Evolutionary conservation across 2,329 filamentous ascomycete genomes (phyloP), one percentile per base, ranked within the genome.

Genomic region (Apiospora kogelbergensis): DNA sequence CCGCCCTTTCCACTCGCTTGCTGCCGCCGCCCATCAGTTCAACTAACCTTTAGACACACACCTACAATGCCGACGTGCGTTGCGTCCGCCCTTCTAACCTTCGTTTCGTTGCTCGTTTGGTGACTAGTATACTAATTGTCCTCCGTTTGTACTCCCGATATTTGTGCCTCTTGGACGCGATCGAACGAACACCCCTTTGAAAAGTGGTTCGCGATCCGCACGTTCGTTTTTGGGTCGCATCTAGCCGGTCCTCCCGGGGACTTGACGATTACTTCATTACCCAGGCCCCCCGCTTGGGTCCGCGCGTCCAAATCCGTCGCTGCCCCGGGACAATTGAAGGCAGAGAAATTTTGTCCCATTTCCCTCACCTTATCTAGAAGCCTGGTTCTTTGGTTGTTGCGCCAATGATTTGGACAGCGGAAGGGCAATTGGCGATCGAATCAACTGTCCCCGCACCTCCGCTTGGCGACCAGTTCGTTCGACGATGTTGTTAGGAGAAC

Each of bases 161-260:
- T 15, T 15, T 33, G 17, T n/a, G 33, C 17, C 26, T 37, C 17
- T 37, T 57, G 30, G 30, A 37, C 53, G 30, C 53, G 53, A 6
- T 60, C 30, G 33, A 42, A 11, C 40, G 33, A 42, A 11, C 40
- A 37, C 53, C 53, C 13, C 26, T 26, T 60, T 37, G 30, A 60
- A 60, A 60, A 60, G 53, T 60, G 53, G 53, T 17, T 60, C 53
- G 53, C 53, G 53, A 60, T 60, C 53, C 53, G 53, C 53, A 60
- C 53, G 53, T 60, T 60, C 53, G 53, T 60, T 37, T 60, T 60
- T 60, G 53, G 53, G 53, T 60, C 30, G 30, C 20, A 60, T 37
- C 53, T 33, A 33, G 17, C 30, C 53, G 53, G 53, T 26, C 30
- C 17, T 60, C 30, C 53, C 53, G 53, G 53, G 37, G 26, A 33